Base-by-base conservation (phyloP, 2,329 filamentous ascomycete genomes). In the Alternaria postmessia region DNA sequence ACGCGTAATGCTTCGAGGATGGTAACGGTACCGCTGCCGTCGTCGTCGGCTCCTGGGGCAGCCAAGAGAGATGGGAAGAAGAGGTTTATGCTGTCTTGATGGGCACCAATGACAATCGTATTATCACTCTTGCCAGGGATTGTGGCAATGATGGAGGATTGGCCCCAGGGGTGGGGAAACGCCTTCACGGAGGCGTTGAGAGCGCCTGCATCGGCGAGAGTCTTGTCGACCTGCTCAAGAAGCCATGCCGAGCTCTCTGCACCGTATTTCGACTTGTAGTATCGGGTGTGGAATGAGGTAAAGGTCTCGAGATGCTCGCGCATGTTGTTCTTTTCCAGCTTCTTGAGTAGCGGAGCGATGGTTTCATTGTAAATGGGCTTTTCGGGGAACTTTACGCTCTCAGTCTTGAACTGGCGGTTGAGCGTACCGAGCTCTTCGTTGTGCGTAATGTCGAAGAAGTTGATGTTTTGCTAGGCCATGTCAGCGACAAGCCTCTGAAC, bases 381-480 rank as follows among this genome's bases (percentile, higher is more conserved):
- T 48, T 85, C 81, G 1, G 93, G 93, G 75, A 90, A 96, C 47
- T 80, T 82, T 65, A 89, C 83, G 63, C 85, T 82, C 58, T 80
- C 61, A 14, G 66, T 58, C 14, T 57, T 65, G 34, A 71, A 54
- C 43, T 71, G 62, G 54, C 58, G 52, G 54, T 73, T 75, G 30
- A 73, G 77, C 61, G 79, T 76, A 60, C 90, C 91, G 63, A 91
- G 85, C 51, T 91, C 85, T 52, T 84, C 82, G 57, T 89, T 87
- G 42, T 92, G 86, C 62, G 95, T 97, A 73, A 98, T 94, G 81
- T 98, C 94, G 86, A 98, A 96, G 84, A 98, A 98, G 73, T 89
- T 91, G 68, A 89, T 85, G 72, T 93, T 93, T 75, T 91, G 86
- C 92, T 96, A 70, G 1, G 9, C 4, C n/a, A 44, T 61, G 63